phyloP scores from a whole-genome alignment of 2,329 filamentous ascomycete genomes.

The Penicillium sp. region DNA sequence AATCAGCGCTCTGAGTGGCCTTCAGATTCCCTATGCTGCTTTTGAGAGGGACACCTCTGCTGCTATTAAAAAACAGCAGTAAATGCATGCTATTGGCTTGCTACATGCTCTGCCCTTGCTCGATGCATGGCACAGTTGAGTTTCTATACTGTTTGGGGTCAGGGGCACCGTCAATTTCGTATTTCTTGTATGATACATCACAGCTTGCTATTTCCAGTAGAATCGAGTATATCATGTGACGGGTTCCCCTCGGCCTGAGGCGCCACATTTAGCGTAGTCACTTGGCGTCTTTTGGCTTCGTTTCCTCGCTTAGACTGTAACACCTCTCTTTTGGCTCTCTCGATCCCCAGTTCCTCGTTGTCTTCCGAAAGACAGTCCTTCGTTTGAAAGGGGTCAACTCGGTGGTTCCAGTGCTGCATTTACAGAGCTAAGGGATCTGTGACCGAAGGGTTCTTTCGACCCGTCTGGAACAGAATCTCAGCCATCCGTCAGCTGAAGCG shows the following conservation, averaged over 20 bases:
- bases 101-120: slow-evolving; percentile 8
- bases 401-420: background rate
- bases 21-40: slow-evolving; percentile 88
- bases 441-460: slow-evolving; percentile 7
- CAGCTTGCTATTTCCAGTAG: slow-evolving; percentile 17
- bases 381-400: slow-evolving; percentile 11
- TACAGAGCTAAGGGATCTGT: background rate
- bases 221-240: slow-evolving; percentile 23
- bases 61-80: slow-evolving; percentile 75
- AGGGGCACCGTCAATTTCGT: slow-evolving; percentile 7
- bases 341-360: slow-evolving; percentile 4
- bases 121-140: slow-evolving; percentile 13
- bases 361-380: slow-evolving; percentile 9
- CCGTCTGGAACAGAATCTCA: slow-evolving; percentile 7
- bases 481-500: slow-evolving; percentile 1
- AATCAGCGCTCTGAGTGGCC: slow-evolving; percentile 69
- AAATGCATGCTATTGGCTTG: slow-evolving; percentile 11
- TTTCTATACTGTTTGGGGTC: slow-evolving; percentile 6
- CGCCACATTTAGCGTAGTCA: slow-evolving; percentile 13
- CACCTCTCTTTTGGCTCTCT: background rate
- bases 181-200: slow-evolving; percentile 24
- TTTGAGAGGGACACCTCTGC: slow-evolving; percentile 96
- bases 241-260: slow-evolving; percentile 8
- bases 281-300: slow-evolving; percentile 15
- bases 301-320: slow-evolving; percentile 14